Conservation (phyloP, 192 early-diverging fungal genomes). For the Helicostylum pulchrum region DNA sequence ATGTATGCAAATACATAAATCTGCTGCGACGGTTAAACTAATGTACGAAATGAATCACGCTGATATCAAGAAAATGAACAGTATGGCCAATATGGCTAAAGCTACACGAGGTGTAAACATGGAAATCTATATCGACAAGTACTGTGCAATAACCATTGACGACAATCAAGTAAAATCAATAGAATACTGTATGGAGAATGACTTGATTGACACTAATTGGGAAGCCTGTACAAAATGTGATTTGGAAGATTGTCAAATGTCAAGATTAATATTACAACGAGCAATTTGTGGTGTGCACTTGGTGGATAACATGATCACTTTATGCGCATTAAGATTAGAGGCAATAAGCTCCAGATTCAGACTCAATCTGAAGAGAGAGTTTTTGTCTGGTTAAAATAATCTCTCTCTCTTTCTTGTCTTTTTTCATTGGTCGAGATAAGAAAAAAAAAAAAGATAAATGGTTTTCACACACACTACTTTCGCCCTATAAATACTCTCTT, state of each 20-base stretch:
- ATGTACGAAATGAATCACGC: slow-evolving; percentile 14
- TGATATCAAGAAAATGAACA: slow-evolving; percentile 24
- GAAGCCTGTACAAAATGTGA: slow-evolving; percentile 18
- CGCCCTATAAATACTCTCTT: slow-evolving; percentile 12
- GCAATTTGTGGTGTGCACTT: slow-evolving; percentile 23
- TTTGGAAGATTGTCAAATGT: neutral
- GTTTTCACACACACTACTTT: neutral
- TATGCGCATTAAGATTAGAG: slow-evolving; percentile 32
- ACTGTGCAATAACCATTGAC: slow-evolving; percentile 34
- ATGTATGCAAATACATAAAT: slow-evolving; percentile 19
- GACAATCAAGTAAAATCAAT: slow-evolving; percentile 15
- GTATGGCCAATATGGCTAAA: slow-evolving; percentile 26
- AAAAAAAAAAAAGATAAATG: neutral
- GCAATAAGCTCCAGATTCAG: slow-evolving; percentile 30
- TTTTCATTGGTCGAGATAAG: slow-evolving; percentile 13
- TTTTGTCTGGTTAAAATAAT: slow-evolving; percentile 25
- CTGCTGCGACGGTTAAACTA: neutral
- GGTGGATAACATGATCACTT: slow-evolving; percentile 15
- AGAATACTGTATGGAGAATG: neutral
- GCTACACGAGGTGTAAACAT: slow-evolving; percentile 4
- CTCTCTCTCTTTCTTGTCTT: too few species aligned
- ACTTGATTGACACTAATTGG: neutral
- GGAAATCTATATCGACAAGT: slow-evolving; percentile 15
- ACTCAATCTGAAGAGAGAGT: slow-evolving; percentile 35
- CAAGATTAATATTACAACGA: slow-evolving; percentile 4